phyloP scores from a whole-genome alignment of 2,329 filamentous ascomycete species.

The Calonectria crousiana region DNA sequence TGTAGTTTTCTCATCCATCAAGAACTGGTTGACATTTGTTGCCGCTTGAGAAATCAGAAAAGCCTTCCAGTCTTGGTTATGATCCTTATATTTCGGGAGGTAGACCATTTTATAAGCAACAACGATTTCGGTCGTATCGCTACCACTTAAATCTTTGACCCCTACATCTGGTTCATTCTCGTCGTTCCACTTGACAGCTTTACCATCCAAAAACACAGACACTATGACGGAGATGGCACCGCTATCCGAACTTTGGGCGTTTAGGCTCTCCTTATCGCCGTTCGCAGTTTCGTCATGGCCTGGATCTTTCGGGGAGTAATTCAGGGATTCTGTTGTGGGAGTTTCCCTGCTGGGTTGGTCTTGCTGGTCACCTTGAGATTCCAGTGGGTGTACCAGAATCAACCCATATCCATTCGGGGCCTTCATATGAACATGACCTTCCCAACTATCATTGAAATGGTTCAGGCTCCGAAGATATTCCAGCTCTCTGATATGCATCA shows the following conservation, averaged over 20 bases:
- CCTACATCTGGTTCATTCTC: not conserved
- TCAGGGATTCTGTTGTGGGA: not conserved
- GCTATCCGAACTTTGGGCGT: not conserved
- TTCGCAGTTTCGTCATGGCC: no score
- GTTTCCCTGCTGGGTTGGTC: not conserved
- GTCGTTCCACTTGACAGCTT: not conserved
- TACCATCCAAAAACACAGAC: not conserved
- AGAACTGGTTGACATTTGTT: not conserved
- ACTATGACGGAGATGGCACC: not conserved
- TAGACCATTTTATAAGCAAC: not conserved
- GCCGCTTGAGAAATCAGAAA: not conserved
- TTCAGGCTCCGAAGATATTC: not conserved
- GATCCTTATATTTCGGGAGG: not conserved
- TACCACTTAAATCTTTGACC: not conserved
- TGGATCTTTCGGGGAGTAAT: no score
- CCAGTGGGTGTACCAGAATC: not conserved
- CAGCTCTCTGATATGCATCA: not conserved
- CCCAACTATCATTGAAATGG: not conserved
- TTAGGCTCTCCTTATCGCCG: rapidly evolving
- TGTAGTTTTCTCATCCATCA: not conserved
- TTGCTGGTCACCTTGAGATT: no score
- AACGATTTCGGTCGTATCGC: not conserved
- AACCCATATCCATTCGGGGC: not conserved
- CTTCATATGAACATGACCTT: not conserved
- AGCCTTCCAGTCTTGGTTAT: not conserved